Base-by-base conservation (phyloP, 2,329 filamentous ascomycete species). In the Capronia coronata region DNA sequence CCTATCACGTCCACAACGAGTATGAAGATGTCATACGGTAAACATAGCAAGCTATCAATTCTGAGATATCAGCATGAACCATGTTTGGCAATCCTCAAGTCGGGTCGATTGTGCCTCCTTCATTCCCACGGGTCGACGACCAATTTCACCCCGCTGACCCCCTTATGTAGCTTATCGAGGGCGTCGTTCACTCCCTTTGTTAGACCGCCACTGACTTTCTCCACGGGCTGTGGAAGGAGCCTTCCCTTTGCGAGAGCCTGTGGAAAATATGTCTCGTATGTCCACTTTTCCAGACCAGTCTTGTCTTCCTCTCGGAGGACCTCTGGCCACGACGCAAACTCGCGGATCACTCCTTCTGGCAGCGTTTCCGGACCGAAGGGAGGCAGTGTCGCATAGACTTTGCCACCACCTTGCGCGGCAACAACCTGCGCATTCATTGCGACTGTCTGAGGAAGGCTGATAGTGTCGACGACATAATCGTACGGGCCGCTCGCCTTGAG, bases 121-220 rank as follows among this genome's bases (percentile, higher is more conserved):
- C 22, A 49, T n/a, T 42, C 47, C 39, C 40, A 44, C 8, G 47
- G 47, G 38, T 49, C 47, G 14, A 25, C 44, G 14, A 75, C 71
- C 52, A 76, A 52, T 63, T 75, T 76, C 52, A 63, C 60, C 7
- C 70, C 71, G 52, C 68, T 72, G 29, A 75, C 68, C 2, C 66
- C 67, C 29, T 67, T 60, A 60, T 63, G 70, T 54, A 75, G 54
- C 43, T 65, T 49, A 37, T 73, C 59, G 48, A 76, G 34, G 1
- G 72, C 73, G 7, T 69, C 68, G 27, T 71, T 55, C 11, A 75
- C 65, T 3, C 41, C 41, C 14, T 67, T 71, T 44, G 68, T 58
- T 48, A 76, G 59, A 1, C 74, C 73, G n/a, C 65, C 66, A 32
- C 62, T 46, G 13, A 53, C 47, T 16, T 19, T 23, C n/a, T 51